Evolutionary conservation across 2,329 filamentous ascomycete genomes (phyloP).

Genomic region (Calycina marina): DNA sequence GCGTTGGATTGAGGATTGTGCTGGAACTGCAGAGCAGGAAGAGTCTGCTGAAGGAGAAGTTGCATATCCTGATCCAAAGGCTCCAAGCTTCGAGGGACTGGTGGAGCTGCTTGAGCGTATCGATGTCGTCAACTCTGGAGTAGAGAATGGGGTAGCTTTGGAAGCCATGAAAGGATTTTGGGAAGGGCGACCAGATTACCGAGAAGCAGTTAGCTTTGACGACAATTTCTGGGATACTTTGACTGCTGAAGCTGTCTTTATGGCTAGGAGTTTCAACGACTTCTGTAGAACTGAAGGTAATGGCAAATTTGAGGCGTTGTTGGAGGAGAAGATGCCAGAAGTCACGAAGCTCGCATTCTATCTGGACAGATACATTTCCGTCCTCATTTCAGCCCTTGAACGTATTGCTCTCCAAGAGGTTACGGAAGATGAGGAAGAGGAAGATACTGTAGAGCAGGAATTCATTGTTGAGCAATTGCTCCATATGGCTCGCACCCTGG

Average conservation of each 20-base stretch:
- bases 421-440: slow-evolving; percentile 51
- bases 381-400: slow-evolving; percentile 48
- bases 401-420: slow-evolving; percentile 37
- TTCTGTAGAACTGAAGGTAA: slow-evolving; percentile 68
- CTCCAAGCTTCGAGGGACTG: slow-evolving; percentile 66
- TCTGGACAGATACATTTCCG: slow-evolving; percentile 65
- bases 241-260: slow-evolving; percentile 75
- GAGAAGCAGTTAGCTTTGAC: slow-evolving; percentile 56
- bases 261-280: slow-evolving; percentile 85
- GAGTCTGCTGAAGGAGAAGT: slow-evolving; percentile 33
- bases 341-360: slow-evolving; percentile 83
- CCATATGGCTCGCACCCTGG: slow-evolving; percentile 78
- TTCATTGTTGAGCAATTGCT: slow-evolving; percentile 94
- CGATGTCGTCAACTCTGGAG: slow-evolving; percentile 79
- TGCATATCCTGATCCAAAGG: slow-evolving; percentile 23
- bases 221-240: slow-evolving; percentile 69
- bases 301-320: slow-evolving; percentile 56
- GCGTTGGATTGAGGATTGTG: slow-evolving; percentile 96
- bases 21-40: slow-evolving; percentile 46
- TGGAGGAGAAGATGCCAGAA: slow-evolving; percentile 91
- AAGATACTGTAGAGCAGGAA: slow-evolving; percentile 78
- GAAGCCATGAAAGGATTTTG: slow-evolving; percentile 96
- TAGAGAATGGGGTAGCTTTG: slow-evolving; percentile 77
- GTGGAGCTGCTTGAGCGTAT: slow-evolving; percentile 87
- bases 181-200: slow-evolving; percentile 77